Conservation (phyloP, 148 eudicot genomes). For the Rhododendron mucronatum region DNA sequence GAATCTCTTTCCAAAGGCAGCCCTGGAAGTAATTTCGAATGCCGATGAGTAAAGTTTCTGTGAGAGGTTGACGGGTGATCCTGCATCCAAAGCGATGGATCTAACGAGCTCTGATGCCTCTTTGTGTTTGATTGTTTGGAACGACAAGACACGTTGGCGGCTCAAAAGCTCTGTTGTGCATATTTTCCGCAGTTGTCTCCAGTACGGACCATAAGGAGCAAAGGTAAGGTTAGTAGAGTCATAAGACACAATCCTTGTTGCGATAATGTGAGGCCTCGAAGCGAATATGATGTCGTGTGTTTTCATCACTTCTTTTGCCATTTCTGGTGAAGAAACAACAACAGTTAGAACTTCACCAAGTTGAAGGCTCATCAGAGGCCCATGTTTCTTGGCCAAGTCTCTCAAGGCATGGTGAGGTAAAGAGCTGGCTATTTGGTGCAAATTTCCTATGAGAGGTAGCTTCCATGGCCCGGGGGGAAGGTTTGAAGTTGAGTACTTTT, state of each 20-base stretch:
- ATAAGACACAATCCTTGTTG: neutral
- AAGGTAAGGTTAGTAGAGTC: neutral
- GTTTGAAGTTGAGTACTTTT: neutral
- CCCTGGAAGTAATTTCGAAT: slow-evolving; percentile 9
- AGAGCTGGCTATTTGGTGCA: slow-evolving; percentile 25
- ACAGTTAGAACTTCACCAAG: slow-evolving; percentile 19
- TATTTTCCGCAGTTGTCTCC: slow-evolving; percentile 11
- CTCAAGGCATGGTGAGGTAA: slow-evolving; percentile 22
- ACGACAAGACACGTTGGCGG: slow-evolving; percentile 6
- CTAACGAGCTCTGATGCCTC: slow-evolving; percentile 3
- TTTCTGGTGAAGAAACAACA: slow-evolving; percentile 18
- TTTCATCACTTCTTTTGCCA: slow-evolving; percentile 24
- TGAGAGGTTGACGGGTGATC: slow-evolving; percentile 18
- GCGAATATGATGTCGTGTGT: slow-evolving; percentile 26
- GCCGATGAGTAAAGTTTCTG: slow-evolving; percentile 6
- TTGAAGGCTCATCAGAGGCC: slow-evolving; percentile 22
- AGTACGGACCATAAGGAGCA: neutral
- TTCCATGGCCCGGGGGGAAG: slow-evolving; percentile 8
- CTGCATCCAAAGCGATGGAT: neutral
- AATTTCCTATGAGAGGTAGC: slow-evolving; percentile 3
- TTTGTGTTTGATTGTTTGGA: slow-evolving; percentile 4
- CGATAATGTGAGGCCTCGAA: neutral
- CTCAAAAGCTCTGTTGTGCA: slow-evolving; percentile 28
- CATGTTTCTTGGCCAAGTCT: slow-evolving; percentile 20
- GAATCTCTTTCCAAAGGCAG: slow-evolving; percentile 23